Conservation (phyloP, 2,329 filamentous ascomycete genomes). For the Purpureocillium takamizusanense region DNA sequence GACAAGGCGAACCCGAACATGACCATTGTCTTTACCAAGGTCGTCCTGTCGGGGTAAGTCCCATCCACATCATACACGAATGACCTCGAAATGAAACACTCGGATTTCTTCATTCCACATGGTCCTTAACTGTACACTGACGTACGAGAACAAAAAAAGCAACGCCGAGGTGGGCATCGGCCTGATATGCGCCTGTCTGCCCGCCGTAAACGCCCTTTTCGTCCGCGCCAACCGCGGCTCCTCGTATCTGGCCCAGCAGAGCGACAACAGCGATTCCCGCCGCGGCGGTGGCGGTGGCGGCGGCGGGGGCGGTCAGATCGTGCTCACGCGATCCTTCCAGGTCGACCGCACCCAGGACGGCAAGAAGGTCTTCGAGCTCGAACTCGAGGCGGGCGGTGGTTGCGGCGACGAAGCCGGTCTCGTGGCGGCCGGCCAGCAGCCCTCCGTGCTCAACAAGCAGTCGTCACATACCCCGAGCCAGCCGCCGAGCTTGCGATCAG, state of each 20-base stretch:
- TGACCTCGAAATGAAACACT: no score
- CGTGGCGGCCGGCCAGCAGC: constrained; percentile 4
- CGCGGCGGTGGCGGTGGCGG: constrained; percentile 1
- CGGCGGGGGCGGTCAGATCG: constrained; percentile 15
- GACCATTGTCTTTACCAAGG: constrained; percentile 17
- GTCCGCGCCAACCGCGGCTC: constrained; percentile 8
- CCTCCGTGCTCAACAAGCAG: no score
- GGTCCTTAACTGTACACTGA: no score
- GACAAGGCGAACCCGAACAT: constrained; percentile 14
- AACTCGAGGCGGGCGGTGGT: no score
- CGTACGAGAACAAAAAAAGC: constrained; percentile 3
- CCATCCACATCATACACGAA: neutral
- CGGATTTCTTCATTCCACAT: no score
- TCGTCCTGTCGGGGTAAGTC: constrained; percentile 14
- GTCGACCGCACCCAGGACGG: no score
- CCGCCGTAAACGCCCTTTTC: constrained; percentile 15
- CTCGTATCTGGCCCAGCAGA: constrained; percentile 13
- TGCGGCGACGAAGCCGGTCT: neutral
- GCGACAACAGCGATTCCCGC: constrained; percentile 2
- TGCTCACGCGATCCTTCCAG: constrained; percentile 12
- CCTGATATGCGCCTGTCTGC: constrained; percentile 21
- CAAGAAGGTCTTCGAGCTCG: no score
- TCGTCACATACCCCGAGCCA: no score
- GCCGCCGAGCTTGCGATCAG: no score
- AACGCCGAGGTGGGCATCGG: constrained; percentile 22